Evolutionary conservation across 2,329 filamentous ascomycete species (phyloP).

Genomic region (Elsinoe ampelina): DNA sequence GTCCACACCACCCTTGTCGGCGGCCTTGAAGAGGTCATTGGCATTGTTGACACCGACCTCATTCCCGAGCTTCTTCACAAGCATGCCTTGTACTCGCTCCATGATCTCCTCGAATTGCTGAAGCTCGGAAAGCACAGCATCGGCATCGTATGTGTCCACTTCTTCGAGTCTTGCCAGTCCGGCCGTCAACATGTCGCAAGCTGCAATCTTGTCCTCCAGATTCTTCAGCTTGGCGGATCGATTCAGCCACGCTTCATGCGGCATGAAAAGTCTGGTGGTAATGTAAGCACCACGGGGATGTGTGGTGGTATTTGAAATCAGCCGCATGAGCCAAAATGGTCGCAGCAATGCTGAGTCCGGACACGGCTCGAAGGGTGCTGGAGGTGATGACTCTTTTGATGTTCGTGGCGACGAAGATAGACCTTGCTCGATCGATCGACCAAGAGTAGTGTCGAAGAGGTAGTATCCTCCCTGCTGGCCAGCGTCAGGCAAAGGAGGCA

Average conservation of each 20-base stretch:
- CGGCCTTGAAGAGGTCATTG: conserved; percentile 65
- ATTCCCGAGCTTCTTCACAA: conserved; percentile 79
- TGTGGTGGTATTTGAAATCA: conserved; percentile 81
- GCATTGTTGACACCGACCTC: conserved; percentile 80
- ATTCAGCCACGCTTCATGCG: conserved; percentile 85
- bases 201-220: conserved; percentile 85
- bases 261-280: conserved; percentile 84
- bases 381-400: conserved; percentile 45
- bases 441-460: conserved; percentile 58
- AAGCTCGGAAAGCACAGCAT: conserved; percentile 89
- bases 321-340: conserved; percentile 96
- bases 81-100: conserved; percentile 68
- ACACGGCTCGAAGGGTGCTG: conserved; percentile 78
- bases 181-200: conserved; percentile 83
- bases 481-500: conserved; percentile 42
- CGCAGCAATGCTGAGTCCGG: conserved; percentile 81
- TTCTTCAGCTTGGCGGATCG: conserved; percentile 88
- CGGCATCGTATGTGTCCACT: conserved; percentile 83
- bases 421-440: conserved; percentile 18
- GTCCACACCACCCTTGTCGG: conserved; percentile 31
- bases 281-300: conserved; percentile 89
- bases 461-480: conserved; percentile 53
- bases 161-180: conserved; percentile 62
- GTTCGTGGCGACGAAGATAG: conserved; percentile 24
- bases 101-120: conserved; percentile 76